Evolutionary conservation across 345 rosid species (phyloP).

Genomic region (Hibiscus syriacus): DNA sequence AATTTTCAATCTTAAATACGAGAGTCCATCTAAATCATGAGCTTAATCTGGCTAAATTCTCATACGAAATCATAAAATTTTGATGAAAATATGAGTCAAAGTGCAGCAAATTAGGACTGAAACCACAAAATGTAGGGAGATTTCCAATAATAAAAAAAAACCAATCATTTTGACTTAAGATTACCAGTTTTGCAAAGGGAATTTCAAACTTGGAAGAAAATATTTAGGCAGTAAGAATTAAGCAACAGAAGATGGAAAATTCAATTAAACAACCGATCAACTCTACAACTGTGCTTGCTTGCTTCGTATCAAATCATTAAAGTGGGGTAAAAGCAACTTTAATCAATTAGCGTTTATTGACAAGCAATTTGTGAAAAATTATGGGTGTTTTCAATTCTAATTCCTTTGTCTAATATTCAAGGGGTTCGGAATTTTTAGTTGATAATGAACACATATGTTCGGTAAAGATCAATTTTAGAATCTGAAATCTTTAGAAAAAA

Average conservation of each 20-base stretch:
- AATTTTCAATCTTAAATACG: too few species aligned
- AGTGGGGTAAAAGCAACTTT: background rate
- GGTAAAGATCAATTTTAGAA: too few species aligned
- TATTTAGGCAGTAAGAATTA: background rate
- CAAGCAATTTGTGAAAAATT: background rate
- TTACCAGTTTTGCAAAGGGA: too few species aligned
- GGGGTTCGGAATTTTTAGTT: too few species aligned
- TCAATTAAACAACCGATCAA: background rate
- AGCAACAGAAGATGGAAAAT: background rate
- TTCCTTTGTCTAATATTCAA: background rate
- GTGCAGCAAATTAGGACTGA: too few species aligned
- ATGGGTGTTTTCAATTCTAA: background rate
- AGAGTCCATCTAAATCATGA: too few species aligned
- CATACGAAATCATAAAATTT: too few species aligned
- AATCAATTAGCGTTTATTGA: background rate
- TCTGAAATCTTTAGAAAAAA: too few species aligned
- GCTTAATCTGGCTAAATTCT: too few species aligned
- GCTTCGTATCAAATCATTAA: background rate
- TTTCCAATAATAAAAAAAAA: background rate
- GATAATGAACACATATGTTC: too few species aligned
- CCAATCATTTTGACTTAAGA: background rate
- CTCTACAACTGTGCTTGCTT: background rate
- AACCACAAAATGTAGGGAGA: background rate
- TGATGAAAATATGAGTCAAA: too few species aligned
- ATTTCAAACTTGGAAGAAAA: too few species aligned